phyloP scores from a whole-genome alignment of 225 moss, liverwort and hornwort genomes.

The Bryoerythrophyllum caledonicum region DNA sequence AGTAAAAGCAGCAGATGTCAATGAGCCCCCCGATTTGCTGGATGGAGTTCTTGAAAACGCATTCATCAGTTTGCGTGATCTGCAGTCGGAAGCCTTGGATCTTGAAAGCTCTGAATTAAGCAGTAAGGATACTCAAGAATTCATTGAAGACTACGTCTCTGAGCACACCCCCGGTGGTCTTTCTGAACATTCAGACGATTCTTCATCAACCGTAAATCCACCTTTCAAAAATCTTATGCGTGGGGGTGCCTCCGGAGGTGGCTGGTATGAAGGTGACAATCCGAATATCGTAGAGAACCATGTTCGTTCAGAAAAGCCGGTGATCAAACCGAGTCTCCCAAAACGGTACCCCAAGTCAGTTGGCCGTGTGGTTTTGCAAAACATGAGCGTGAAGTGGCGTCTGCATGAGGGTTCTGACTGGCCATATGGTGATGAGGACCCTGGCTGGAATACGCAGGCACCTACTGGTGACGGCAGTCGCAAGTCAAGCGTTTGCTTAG shows the following conservation, averaged over 20 bases:
- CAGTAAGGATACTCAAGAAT: slow-evolving; percentile 63
- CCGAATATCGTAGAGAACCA: slow-evolving; percentile 85
- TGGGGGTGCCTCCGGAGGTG: slow-evolving; percentile 54
- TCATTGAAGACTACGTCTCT: slow-evolving; percentile 92
- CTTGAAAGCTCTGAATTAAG: slow-evolving; percentile 53
- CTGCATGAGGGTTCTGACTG: slow-evolving; percentile 96
- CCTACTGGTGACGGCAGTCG: slow-evolving; percentile 64
- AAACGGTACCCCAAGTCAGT: slow-evolving; percentile 85
- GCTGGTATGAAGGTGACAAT: slow-evolving; percentile 78
- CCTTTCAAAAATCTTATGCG: slow-evolving; percentile 42
- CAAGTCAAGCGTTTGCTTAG: slow-evolving; percentile 69
- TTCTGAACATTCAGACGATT: slow-evolving; percentile 60
- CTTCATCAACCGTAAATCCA: slow-evolving; percentile 48
- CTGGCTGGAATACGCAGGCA: slow-evolving; percentile 41
- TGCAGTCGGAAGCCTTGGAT: slow-evolving; percentile 53
- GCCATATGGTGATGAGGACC: slow-evolving; percentile 62
- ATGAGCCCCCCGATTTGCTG: slow-evolving; percentile 58
- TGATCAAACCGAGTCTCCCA: slow-evolving; percentile 51
- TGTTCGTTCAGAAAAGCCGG: slow-evolving; percentile 60
- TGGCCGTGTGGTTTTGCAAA: slow-evolving; percentile 76
- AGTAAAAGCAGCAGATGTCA: slow-evolving; percentile 61
- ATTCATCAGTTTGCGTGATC: slow-evolving; percentile 66
- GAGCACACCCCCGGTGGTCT: slow-evolving; percentile 55
- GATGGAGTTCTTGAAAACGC: slow-evolving; percentile 93
- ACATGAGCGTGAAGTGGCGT: slow-evolving; percentile 88